Evolutionary conservation across 768 basidiomycete species (phyloP), one percentile per base, ranked within the genome.

Genomic region (Tulasnella sp.): DNA sequence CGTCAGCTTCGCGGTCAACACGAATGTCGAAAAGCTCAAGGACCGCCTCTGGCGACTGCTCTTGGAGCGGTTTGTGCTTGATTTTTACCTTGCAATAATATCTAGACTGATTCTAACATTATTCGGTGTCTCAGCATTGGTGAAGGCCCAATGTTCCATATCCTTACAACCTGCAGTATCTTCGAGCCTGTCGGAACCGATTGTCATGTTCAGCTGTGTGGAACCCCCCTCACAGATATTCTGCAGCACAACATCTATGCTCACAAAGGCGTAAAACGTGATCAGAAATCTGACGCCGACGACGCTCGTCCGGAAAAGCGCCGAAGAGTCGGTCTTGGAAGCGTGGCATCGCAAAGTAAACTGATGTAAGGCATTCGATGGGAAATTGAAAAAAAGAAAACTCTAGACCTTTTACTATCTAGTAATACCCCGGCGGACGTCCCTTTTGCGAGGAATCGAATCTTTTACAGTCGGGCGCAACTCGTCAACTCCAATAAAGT

Each of bases 131-230:
- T 14, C 81, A 97, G 96, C 81, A 89, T 95, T 10, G 96, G 96
- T 0, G 90, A 90, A 56, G 90, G 91, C 82, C 89, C 89, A 1
- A 92, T 97, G 88, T 84, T 93, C 42, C 92, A 96, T 83, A 87
- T 99, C 14, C 88, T 99, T 24, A 88, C 91, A 2, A 89, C 92
- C 78, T 91, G 92, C 0, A 92, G 91, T 14, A 81, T 97, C 24
- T 98, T 96, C 84, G 83, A 93, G 21, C 87, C 92, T 2, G 85
- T 98, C 31, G 93, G 93, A 0, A 97, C 98, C 83, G 91, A 90
- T 27, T 97, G 95, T 83, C 88, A 92, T 48, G 93, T 93, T 80
- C 97, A 99, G 84, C 84, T 98, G 79, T 90, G 92, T 0, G 97
- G 97, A 5, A 87, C 87, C 46, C 92, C 93, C 0, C 84, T 97